Percentiles rank a stretch among this genome's conserved stretches.
Evolutionary conservation across 805 yeast species (phyloP).

Genomic region (Cyberlindnera japonica): DNA sequence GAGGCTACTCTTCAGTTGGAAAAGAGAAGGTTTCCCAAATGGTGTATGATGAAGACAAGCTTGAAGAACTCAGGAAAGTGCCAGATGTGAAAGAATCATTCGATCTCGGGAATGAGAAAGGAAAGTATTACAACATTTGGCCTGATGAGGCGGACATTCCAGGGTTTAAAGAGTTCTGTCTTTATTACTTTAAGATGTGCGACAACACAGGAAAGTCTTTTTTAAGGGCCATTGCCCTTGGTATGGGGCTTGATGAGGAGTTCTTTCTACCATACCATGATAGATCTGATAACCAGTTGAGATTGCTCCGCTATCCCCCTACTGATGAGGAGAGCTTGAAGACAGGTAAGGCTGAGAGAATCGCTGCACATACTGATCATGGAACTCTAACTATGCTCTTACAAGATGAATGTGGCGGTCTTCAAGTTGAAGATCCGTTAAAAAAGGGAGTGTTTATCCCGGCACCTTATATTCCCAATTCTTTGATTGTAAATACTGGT

Average conservation of each 20-base stretch:
- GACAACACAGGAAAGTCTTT: constrained; percentile 16
- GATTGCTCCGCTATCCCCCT: constrained; percentile 27
- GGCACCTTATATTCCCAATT: constrained; percentile 20
- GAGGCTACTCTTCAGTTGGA: constrained; percentile 28
- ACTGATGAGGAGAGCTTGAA: constrained; percentile 17
- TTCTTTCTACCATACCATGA: constrained; percentile 23
- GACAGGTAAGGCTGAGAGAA: constrained; percentile 24
- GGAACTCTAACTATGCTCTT: constrained; percentile 27
- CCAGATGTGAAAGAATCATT: constrained; percentile 31
- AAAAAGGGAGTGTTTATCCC: constrained; percentile 18
- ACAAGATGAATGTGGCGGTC: constrained; percentile 27
- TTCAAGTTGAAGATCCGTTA: constrained; percentile 24
- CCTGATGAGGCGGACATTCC: constrained; percentile 27
- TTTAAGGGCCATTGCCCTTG: constrained; percentile 25
- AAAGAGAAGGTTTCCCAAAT: constrained; percentile 29
- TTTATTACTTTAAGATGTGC: constrained; percentile 18
- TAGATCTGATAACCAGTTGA: constrained; percentile 23
- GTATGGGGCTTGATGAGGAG: constrained; percentile 22
- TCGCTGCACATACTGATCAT: constrained; percentile 28
- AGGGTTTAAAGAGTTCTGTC: constrained; percentile 25
- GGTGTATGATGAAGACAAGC: constrained; percentile 23
- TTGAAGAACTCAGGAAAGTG: constrained; percentile 12
- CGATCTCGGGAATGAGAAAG: constrained; percentile 23
- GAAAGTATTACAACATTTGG: constrained; percentile 25
- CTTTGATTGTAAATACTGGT: constrained; percentile 25